Conservation (phyloP, 306 rosid species). For the Sicyos baderoa region DNA sequence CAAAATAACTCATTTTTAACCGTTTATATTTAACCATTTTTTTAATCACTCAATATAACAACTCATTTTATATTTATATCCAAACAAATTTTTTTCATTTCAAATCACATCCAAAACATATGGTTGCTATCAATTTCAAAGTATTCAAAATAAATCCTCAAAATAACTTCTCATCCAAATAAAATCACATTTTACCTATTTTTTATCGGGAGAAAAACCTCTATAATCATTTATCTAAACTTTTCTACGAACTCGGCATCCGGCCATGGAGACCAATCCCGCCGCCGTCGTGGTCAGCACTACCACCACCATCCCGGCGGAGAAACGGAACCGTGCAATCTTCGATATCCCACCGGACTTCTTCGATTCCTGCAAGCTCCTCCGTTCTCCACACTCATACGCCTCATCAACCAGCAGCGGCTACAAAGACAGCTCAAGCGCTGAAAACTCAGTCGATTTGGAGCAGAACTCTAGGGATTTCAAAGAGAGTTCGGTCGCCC, state of each 20-base stretch:
- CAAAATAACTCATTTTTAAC: too few species aligned
- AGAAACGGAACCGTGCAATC: slow-evolving; percentile 55
- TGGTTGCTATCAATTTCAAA: too few species aligned
- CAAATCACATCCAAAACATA: too few species aligned
- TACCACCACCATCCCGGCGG: slow-evolving; percentile 17
- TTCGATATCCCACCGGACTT: slow-evolving; percentile 50
- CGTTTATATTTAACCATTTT: too few species aligned
- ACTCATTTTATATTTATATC: too few species aligned
- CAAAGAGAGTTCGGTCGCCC: slow-evolving; percentile 31
- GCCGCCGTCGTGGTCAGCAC: slow-evolving; percentile 4
- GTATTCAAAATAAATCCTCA: too few species aligned
- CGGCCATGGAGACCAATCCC: slow-evolving; percentile 40
- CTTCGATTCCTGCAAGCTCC: slow-evolving; percentile 53
- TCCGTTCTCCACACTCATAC: slow-evolving; percentile 43
- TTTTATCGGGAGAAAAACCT: background rate
- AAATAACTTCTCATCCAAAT: too few species aligned
- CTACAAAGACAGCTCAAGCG: slow-evolving; percentile 14
- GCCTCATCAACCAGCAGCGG: slow-evolving; percentile 27
- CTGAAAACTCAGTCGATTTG: slow-evolving; percentile 27
- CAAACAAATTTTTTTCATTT: too few species aligned
- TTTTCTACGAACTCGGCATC: background rate
- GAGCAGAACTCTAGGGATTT: slow-evolving; percentile 24
- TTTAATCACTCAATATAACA: too few species aligned
- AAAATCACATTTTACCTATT: background rate
- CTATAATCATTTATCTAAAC: background rate